A percentile compares a stretch with the other conserved stretches of the same genome.
Evolutionary conservation across 2,329 filamentous ascomycete genomes (phyloP).

Genomic region (Davidsoniella australis): DNA sequence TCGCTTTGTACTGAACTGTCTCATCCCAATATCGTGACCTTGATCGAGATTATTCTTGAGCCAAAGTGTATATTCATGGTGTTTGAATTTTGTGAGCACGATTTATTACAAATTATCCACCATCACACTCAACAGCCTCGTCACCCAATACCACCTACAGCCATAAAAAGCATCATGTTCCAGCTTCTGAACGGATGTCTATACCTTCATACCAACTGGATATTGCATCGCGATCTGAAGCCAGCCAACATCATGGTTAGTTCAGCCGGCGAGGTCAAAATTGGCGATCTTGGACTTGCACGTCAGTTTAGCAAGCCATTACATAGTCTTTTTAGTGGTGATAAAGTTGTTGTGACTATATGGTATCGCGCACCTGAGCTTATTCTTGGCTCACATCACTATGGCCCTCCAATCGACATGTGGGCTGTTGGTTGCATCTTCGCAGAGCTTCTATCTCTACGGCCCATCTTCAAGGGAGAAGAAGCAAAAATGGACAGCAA

Average conservation of each 20-base stretch:
- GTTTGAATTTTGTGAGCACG: conserved; percentile 96
- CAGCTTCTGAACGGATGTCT: conserved; percentile 89
- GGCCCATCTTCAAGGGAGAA: conserved; percentile 95
- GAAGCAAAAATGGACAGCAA: conserved; percentile 98
- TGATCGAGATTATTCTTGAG: conserved; percentile 91
- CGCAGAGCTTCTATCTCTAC: conserved; percentile 73
- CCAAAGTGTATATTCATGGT: conserved; percentile 99
- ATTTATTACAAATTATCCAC: conserved; percentile 93
- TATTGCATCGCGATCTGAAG: conserved; percentile 90
- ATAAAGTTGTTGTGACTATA: conserved; percentile 97
- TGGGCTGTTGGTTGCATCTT: conserved; percentile 99
- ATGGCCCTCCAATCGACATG: conserved; percentile 90
- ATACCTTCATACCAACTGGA: conserved; percentile 93
- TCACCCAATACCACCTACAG: conserved; percentile 72
- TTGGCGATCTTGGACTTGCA: conserved; percentile 84
- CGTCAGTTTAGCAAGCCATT: conserved; percentile 87
- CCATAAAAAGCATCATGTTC: conserved; percentile 87
- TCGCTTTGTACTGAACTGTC: conserved; percentile 82
- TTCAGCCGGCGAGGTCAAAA: conserved; percentile 74
- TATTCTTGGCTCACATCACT: conserved; percentile 81
- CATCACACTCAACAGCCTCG: conserved; percentile 83
- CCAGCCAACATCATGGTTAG: conserved; percentile 99
- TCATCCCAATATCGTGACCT: conserved; percentile 75
- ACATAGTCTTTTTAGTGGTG: conserved; percentile 77
- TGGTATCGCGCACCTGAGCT: conserved; percentile 97